A percentile compares a stretch with the other conserved stretches of the same genome.
Evolutionary conservation across 306 rosid genomes (phyloP).

Genomic region (Rosa multiflora): DNA sequence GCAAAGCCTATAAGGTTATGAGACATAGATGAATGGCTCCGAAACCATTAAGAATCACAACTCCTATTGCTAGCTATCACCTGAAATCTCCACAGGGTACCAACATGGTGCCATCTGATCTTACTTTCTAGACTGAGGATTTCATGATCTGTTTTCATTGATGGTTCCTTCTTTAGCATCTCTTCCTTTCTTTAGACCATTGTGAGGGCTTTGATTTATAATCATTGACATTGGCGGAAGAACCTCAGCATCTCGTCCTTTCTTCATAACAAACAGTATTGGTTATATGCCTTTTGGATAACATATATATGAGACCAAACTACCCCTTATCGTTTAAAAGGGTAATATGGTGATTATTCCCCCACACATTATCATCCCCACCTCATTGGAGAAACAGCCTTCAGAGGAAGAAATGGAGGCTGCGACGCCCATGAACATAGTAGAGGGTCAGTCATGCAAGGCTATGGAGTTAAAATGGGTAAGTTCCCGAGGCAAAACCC

Average conservation of each 20-base stretch:
- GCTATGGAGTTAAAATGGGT: constrained; percentile 36
- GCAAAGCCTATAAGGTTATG: background rate
- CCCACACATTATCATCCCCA: background rate
- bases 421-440: constrained; percentile 10
- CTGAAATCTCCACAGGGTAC: too few relatives aligned
- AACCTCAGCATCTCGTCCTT: background rate
- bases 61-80: background rate
- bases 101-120: too few relatives aligned
- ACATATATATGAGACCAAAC: background rate
- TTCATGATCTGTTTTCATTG: background rate
- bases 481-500: constrained; percentile 27
- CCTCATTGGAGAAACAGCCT: background rate
- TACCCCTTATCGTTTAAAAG: constrained; percentile 7
- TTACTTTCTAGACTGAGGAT: background rate
- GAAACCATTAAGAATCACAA: background rate
- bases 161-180: background rate
- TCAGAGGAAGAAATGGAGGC: background rate
- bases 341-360: constrained; percentile 10
- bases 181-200: background rate
- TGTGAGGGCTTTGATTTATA: background rate
- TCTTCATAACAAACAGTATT: background rate
- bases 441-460: constrained; percentile 6
- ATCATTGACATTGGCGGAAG: background rate
- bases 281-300: background rate
- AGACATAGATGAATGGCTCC: constrained; percentile 12